Evolutionary conservation across 495 filamentous ascomycete species (phyloP).

Genomic region (Penicillium simplicissimum): DNA sequence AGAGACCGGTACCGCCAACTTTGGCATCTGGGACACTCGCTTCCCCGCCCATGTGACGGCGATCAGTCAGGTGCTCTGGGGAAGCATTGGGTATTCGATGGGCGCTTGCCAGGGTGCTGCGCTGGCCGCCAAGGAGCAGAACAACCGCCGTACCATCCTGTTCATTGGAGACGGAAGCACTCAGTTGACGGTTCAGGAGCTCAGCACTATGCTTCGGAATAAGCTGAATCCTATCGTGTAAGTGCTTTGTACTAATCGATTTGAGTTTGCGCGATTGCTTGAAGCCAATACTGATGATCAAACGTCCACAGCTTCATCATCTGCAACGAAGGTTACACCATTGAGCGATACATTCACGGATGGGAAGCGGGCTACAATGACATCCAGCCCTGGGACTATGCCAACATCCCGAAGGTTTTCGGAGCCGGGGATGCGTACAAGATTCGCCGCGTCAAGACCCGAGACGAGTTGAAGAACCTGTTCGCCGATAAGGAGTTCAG

Average conservation of each 20-base stretch:
- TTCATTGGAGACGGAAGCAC: constrained; percentile 88
- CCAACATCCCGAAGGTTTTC: constrained; percentile 66
- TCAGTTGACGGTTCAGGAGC: constrained; percentile 81
- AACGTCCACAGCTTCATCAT: constrained; percentile 54
- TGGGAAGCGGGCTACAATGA: constrained; percentile 81
- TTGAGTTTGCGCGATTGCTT: background rate
- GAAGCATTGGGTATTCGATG: constrained; percentile 81
- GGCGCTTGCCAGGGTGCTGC: constrained; percentile 77
- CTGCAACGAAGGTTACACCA: constrained; percentile 59
- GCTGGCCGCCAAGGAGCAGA: constrained; percentile 66
- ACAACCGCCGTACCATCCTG: constrained; percentile 66
- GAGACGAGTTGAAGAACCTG: constrained; percentile 65
- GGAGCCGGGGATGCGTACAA: constrained; percentile 61
- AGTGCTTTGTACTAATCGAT: constrained; percentile 21
- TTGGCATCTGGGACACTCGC: constrained; percentile 85
- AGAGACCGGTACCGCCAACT: constrained; percentile 87
- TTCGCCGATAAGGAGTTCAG: constrained; percentile 69
- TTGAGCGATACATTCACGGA: constrained; percentile 56
- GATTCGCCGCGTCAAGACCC: constrained; percentile 70
- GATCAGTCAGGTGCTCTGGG: constrained; percentile 85
- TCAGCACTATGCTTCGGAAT: constrained; percentile 82
- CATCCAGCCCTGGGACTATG: constrained; percentile 71
- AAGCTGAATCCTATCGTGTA: constrained; percentile 77
- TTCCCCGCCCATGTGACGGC: constrained; percentile 76
- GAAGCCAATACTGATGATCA: constrained; percentile 6